Conservation (phyloP, 2,329 filamentous ascomycete species). For the Trichoderma atrobrunneum region DNA sequence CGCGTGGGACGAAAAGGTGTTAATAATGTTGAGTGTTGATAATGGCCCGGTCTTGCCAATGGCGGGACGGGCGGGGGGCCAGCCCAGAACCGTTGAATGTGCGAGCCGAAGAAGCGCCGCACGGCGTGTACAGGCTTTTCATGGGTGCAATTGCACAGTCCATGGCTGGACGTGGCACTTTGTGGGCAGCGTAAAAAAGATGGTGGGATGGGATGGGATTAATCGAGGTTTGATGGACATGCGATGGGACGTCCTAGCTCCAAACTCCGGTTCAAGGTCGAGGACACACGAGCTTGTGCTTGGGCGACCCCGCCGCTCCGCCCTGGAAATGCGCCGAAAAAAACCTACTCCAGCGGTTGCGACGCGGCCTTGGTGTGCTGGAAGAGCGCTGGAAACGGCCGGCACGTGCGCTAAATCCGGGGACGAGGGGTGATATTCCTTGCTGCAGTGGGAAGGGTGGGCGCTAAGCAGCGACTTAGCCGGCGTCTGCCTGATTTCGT, state of each 20-base stretch:
- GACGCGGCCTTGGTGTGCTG: neutral
- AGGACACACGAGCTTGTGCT: neutral
- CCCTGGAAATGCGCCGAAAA: neutral
- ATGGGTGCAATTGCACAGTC: neutral
- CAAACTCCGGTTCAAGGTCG: neutral
- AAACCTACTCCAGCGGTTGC: neutral
- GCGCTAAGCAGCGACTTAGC: slow-evolving; percentile 6
- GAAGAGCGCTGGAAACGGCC: neutral
- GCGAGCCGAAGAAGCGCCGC: slow-evolving; percentile 12
- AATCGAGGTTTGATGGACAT: neutral
- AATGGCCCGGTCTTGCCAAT: slow-evolving; percentile 5
- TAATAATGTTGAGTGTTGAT: slow-evolving; percentile 21
- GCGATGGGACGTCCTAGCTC: neutral
- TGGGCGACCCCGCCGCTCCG: neutral
- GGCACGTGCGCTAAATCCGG: slow-evolving; percentile 16
- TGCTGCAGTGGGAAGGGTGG: neutral
- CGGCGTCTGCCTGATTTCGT: slow-evolving; percentile 2
- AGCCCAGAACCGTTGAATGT: slow-evolving; percentile 8
- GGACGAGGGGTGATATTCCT: neutral
- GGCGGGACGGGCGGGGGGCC: slow-evolving; percentile 14
- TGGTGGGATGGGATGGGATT: slow-evolving; percentile 11
- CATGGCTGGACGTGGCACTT: neutral
- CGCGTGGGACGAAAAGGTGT: slow-evolving; percentile 2
- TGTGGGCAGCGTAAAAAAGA: slow-evolving; percentile 5
- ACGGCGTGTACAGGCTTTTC: neutral